Percentiles rank a stretch among this genome's conserved stretches.
Conservation (phyloP, 176 grass and related monocot species). For the Chloris gayana region DNA sequence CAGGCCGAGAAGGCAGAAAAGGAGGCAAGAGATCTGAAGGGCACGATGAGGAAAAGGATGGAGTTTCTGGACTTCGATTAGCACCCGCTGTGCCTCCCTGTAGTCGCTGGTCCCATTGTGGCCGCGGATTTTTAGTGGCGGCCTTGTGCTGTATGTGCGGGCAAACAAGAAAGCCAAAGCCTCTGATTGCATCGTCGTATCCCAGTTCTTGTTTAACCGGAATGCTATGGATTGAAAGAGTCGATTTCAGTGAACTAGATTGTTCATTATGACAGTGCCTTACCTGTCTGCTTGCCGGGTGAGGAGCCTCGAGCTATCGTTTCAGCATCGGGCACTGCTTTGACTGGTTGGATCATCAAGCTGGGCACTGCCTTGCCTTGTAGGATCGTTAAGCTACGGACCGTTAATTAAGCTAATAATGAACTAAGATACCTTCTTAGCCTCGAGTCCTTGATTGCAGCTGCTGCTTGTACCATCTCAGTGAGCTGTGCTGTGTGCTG, state of each 20-base stretch:
- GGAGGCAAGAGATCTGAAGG: constrained; percentile 91
- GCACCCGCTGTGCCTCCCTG: neutral
- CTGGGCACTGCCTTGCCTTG: neutral
- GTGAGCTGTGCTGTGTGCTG: neutral
- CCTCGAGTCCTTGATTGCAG: neutral
- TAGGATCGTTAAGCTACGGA: neutral
- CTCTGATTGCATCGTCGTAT: constrained; percentile 27
- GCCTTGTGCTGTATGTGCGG: constrained; percentile 50
- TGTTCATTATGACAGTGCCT: neutral
- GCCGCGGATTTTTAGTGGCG: constrained; percentile 50
- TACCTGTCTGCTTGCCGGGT: neutral
- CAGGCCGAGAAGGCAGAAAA: constrained; percentile 94
- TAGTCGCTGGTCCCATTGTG: constrained; percentile 39
- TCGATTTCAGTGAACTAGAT: neutral
- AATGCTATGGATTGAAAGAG: constrained; percentile 16
- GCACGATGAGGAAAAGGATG: constrained; percentile 96
- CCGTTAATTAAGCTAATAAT: neutral
- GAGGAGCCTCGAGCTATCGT: neutral
- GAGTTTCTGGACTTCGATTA: constrained; percentile 96
- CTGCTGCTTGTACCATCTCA: neutral
- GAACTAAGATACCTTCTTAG: neutral
- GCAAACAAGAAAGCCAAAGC: constrained; percentile 24
- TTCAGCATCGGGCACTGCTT: neutral
- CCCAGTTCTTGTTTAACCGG: constrained; percentile 11
- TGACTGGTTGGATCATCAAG: neutral